Conservation (phyloP, 768 basidiomycete genomes). For the Crucibulum laeve region DNA sequence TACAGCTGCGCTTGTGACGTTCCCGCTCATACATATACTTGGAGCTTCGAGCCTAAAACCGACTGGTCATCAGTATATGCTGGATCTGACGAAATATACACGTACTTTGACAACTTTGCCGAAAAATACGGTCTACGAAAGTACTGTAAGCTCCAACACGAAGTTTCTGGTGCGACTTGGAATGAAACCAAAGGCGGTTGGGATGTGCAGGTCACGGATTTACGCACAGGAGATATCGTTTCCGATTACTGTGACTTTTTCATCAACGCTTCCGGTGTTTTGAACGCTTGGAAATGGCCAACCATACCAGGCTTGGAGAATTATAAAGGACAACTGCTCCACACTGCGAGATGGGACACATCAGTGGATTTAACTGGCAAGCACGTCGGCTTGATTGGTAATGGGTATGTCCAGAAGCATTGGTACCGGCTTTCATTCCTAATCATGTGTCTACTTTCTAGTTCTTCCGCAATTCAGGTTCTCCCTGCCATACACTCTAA, state of each 20-base stretch:
- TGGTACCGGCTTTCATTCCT: not conserved
- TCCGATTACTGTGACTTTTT: conserved; percentile 26
- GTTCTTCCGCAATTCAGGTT: conserved; percentile 29
- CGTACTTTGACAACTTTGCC: conserved; percentile 23
- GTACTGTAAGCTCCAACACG: conserved; percentile 23
- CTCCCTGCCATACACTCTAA: conserved; percentile 26
- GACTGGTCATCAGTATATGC: conserved; percentile 29
- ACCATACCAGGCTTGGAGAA: conserved; percentile 27
- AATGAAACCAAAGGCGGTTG: conserved; percentile 19
- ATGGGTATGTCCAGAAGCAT: conserved; percentile 17
- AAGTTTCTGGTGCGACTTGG: conserved; percentile 24
- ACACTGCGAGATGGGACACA: conserved; percentile 29
- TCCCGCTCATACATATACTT: conserved; percentile 26
- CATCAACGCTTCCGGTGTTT: conserved; percentile 25
- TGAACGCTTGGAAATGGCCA: conserved; percentile 36
- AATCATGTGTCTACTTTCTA: conserved; percentile 4
- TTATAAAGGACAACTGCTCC: conserved; percentile 28
- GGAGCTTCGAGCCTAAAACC: conserved; percentile 26
- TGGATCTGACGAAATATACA: conserved; percentile 21
- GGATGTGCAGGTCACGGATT: conserved; percentile 21
- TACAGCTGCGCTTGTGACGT: conserved; percentile 27
- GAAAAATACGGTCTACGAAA: conserved; percentile 24
- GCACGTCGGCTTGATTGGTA: conserved; percentile 34
- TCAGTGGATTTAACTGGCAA: conserved; percentile 25
- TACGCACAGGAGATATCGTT: conserved; percentile 10